Conservation (phyloP, 2,329 filamentous ascomycete species). For the Cladophialophora bantiana region DNA sequence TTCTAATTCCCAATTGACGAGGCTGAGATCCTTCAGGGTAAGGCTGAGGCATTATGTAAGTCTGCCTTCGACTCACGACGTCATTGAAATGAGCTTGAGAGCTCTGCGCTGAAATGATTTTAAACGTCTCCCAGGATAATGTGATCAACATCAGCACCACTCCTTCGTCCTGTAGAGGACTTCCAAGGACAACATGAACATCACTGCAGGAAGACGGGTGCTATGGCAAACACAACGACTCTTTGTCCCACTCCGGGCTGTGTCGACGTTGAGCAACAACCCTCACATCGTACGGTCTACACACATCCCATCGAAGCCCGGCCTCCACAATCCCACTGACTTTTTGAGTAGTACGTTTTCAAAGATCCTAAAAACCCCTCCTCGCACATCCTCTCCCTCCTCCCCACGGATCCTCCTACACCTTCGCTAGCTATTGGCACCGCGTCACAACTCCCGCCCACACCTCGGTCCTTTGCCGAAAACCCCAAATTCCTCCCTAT, state of each 20-base stretch:
- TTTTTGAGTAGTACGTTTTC: slow-evolving; percentile 39
- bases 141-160: not conserved
- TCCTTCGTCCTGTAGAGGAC: not conserved
- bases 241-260: slow-evolving; percentile 19
- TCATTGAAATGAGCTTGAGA: not conserved
- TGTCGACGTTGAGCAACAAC: slow-evolving; percentile 35
- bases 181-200: slow-evolving; percentile 17
- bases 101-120: not conserved
- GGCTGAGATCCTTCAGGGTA: not conserved
- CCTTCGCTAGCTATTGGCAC: slow-evolving; percentile 62
- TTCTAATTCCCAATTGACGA: not conserved
- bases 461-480: slow-evolving; percentile 61
- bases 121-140: not conserved
- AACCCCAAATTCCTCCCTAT: slow-evolving; percentile 64
- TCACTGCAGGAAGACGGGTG: slow-evolving; percentile 4
- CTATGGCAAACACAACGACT: slow-evolving; percentile 21
- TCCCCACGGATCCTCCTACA: slow-evolving; percentile 62
- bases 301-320: not conserved
- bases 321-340: not conserved
- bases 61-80: not conserved
- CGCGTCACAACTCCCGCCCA: slow-evolving; percentile 60
- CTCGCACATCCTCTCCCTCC: slow-evolving; percentile 60
- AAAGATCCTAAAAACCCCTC: slow-evolving; percentile 49
- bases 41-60: not conserved
- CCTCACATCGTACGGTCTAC: slow-evolving; percentile 33